Percentiles rank a stretch among this genome's conserved stretches.
Conservation (phyloP, 441 rosid genomes). For the Euphorbia schlechtendalii region DNA sequence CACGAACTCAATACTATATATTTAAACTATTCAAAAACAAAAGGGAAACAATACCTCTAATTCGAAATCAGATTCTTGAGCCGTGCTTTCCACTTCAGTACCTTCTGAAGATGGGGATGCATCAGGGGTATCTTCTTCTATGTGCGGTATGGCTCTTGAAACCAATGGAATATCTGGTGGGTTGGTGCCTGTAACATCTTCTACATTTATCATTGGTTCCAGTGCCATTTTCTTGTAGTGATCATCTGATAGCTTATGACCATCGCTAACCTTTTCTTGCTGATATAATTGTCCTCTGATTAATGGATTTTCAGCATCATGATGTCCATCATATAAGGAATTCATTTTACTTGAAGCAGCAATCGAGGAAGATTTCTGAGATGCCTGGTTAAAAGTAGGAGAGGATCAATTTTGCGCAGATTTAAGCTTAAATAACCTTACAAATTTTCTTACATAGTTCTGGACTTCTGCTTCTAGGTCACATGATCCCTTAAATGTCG, state of each 20-base stretch:
- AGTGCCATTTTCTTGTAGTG: slow-evolving; percentile 21
- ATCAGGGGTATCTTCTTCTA: slow-evolving; percentile 36
- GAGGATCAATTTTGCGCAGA: slow-evolving; percentile 12
- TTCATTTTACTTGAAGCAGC: slow-evolving; percentile 25
- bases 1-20: neutral
- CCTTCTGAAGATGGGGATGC: slow-evolving; percentile 30
- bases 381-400: slow-evolving; percentile 13
- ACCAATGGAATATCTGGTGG: slow-evolving; percentile 33
- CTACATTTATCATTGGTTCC: slow-evolving; percentile 34
- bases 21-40: neutral
- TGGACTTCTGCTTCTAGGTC: slow-evolving; percentile 23
- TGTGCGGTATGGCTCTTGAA: slow-evolving; percentile 35
- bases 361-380: slow-evolving; percentile 30
- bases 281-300: slow-evolving; percentile 7
- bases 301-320: slow-evolving; percentile 22
- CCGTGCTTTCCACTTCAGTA: slow-evolving; percentile 26
- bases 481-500: slow-evolving; percentile 18
- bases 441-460: slow-evolving; percentile 35
- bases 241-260: slow-evolving; percentile 26
- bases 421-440: slow-evolving; percentile 11
- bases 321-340: slow-evolving; percentile 25
- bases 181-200: slow-evolving; percentile 61
- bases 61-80: slow-evolving; percentile 35
- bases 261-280: slow-evolving; percentile 22
- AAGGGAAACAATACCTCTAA: slow-evolving; percentile 38